A percentile compares a stretch with the other conserved stretches of the same genome.
Evolutionary conservation across 2,329 filamentous ascomycete species (phyloP).

Genomic region (Trichothecium roseum): DNA sequence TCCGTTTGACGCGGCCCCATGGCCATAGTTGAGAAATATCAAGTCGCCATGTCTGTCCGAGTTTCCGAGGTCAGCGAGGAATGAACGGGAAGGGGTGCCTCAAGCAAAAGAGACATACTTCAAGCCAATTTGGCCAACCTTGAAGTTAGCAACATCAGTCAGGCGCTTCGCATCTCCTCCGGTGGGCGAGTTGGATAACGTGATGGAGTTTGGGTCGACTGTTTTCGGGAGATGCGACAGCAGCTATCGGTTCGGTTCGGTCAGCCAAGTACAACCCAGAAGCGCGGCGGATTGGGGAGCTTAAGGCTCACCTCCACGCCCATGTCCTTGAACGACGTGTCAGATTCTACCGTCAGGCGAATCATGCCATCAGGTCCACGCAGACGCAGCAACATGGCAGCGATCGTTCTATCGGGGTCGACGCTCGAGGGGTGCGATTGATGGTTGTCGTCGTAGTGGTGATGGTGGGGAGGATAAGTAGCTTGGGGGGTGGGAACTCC

Average conservation of each 20-base stretch:
- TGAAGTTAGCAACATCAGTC: slow-evolving; percentile 45
- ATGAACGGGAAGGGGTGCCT: not conserved
- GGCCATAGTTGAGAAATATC: slow-evolving; percentile 74
- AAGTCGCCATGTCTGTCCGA: slow-evolving; percentile 71
- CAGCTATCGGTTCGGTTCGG: too few species aligned
- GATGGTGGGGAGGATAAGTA: too few species aligned
- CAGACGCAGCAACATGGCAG: slow-evolving; percentile 71
- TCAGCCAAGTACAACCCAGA: too few species aligned
- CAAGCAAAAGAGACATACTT: slow-evolving; percentile 29
- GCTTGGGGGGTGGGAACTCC: too few species aligned
- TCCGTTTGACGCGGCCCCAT: slow-evolving; percentile 20
- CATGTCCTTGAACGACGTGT: slow-evolving; percentile 60
- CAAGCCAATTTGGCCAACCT: slow-evolving; percentile 48
- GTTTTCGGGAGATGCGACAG: slow-evolving; percentile 48
- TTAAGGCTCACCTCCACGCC: slow-evolving; percentile 39
- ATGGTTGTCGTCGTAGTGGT: too few species aligned
- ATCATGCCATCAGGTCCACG: slow-evolving; percentile 89
- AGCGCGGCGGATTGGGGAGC: too few species aligned
- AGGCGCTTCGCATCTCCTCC: slow-evolving; percentile 48
- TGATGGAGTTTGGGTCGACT: slow-evolving; percentile 49
- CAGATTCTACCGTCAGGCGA: slow-evolving; percentile 67
- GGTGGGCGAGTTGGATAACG: slow-evolving; percentile 50
- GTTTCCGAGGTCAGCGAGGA: slow-evolving; percentile 1
- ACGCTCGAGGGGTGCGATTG: too few species aligned
- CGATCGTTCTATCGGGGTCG: slow-evolving; percentile 1